Percentiles rank a stretch among this genome's conserved stretches.
These are phyloP conservation scores for Stentor roeselii DNA, from an alignment of 73 alveolate species.

Conservation along the genomic window DNA sequence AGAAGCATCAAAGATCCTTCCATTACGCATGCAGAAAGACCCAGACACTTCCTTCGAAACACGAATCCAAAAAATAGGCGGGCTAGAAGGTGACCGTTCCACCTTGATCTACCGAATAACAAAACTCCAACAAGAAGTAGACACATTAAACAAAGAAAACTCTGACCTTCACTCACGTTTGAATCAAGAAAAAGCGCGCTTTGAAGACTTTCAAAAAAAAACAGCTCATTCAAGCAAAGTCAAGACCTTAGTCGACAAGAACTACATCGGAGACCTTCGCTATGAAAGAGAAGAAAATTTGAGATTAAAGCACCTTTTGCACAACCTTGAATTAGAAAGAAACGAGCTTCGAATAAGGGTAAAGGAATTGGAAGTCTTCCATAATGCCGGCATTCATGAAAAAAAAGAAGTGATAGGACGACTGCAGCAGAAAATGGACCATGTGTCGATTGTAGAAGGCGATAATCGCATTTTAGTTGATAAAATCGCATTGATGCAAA, in stretches of 20 bases:
- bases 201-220: slow-evolving; percentile 50
- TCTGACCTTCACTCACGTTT: not conserved
- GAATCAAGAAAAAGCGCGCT: slow-evolving; percentile 21
- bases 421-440: slow-evolving; percentile 42
- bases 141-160: slow-evolving; percentile 7
- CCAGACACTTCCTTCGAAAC: not conserved
- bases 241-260: slow-evolving; percentile 46
- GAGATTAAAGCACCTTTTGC: slow-evolving; percentile 38
- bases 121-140: slow-evolving; percentile 8
- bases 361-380: slow-evolving; percentile 48
- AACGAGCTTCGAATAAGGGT: slow-evolving; percentile 40
- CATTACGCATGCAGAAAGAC: not conserved
- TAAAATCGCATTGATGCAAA: not conserved
- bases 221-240: slow-evolving; percentile 43
- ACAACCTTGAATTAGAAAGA: slow-evolving; percentile 43
- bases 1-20: not conserved
- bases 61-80: not conserved
- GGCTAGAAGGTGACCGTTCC: not conserved
- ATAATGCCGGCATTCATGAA: slow-evolving; percentile 40
- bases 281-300: slow-evolving; percentile 56
- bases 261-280: slow-evolving; percentile 45
- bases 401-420: slow-evolving; percentile 33
- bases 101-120: not conserved
- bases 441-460: slow-evolving; percentile 43
- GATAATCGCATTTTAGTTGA: slow-evolving; percentile 29